Evolutionary conservation across 768 basidiomycete genomes (phyloP).

Genomic region (Lactarius vividus): DNA sequence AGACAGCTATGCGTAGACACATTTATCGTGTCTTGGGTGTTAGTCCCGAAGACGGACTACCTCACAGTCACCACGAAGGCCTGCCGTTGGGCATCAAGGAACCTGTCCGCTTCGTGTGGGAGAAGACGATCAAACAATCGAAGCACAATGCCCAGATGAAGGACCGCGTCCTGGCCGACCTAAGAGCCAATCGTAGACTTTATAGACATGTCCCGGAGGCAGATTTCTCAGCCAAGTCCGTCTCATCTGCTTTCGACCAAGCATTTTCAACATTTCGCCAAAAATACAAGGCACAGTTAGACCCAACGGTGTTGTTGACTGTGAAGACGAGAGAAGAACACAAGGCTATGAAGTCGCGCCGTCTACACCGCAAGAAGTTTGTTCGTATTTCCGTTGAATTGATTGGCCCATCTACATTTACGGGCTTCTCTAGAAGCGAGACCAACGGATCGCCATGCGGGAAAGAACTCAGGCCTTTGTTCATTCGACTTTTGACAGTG

Average conservation of each 20-base stretch:
- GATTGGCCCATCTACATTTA: background rate
- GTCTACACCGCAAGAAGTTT: slow-evolving; percentile 57
- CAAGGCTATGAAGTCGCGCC: slow-evolving; percentile 62
- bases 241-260: slow-evolving; percentile 68
- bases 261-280: slow-evolving; percentile 65
- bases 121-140: slow-evolving; percentile 72
- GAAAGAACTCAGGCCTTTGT: slow-evolving; percentile 51
- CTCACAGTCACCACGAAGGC: slow-evolving; percentile 60
- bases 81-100: slow-evolving; percentile 42
- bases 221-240: slow-evolving; percentile 59
- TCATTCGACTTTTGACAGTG: slow-evolving; percentile 66
- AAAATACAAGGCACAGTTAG: slow-evolving; percentile 61
- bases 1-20: slow-evolving; percentile 73
- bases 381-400: slow-evolving; percentile 42
- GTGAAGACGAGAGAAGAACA: slow-evolving; percentile 53
- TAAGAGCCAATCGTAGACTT: slow-evolving; percentile 51
- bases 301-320: slow-evolving; percentile 43
- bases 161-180: slow-evolving; percentile 54
- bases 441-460: slow-evolving; percentile 58
- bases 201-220: slow-evolving; percentile 65
- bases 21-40: slow-evolving; percentile 59
- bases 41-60: slow-evolving; percentile 54
- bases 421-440: slow-evolving; percentile 54
- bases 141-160: slow-evolving; percentile 74
- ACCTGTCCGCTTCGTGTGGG: slow-evolving; percentile 78